phyloP scores from a whole-genome alignment of 768 basidiomycete species.

The Mycena pura region DNA sequence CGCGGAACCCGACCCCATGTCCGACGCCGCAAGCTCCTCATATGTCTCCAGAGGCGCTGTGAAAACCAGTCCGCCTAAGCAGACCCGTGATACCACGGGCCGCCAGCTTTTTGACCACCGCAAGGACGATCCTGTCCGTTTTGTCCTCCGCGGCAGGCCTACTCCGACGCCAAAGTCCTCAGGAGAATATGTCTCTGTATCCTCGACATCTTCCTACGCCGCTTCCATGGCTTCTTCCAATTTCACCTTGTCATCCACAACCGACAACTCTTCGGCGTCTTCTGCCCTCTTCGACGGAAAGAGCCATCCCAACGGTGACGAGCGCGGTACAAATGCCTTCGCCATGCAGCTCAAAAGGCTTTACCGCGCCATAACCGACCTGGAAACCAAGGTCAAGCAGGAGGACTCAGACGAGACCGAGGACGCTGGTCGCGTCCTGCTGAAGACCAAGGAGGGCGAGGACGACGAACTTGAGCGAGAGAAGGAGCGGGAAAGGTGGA shows the following conservation, averaged over 20 bases:
- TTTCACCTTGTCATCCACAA: constrained; percentile 80
- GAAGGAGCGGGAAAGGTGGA: constrained; percentile 82
- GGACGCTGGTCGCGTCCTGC: constrained; percentile 49
- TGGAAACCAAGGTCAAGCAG: constrained; percentile 78
- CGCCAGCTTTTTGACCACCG: constrained; percentile 87
- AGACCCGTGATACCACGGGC: constrained; percentile 40
- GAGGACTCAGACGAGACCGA: constrained; percentile 64
- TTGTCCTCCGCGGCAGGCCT: constrained; percentile 65
- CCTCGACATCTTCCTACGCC: constrained; percentile 77
- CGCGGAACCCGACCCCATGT: constrained; percentile 69
- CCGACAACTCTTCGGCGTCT: constrained; percentile 75
- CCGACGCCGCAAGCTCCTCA: constrained; percentile 64
- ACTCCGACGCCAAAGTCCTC: constrained; percentile 64
- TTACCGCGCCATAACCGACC: constrained; percentile 80
- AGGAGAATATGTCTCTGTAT: constrained; percentile 75
- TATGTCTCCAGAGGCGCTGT: constrained; percentile 46
- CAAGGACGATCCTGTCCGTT: constrained; percentile 90
- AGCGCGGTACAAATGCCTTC: constrained; percentile 70
- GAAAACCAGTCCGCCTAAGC: constrained; percentile 35
- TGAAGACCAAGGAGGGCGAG: constrained; percentile 49
- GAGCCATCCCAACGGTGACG: constrained; percentile 51
- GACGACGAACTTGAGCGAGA: constrained; percentile 74
- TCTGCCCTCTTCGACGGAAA: constrained; percentile 72
- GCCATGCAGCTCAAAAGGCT: constrained; percentile 79
- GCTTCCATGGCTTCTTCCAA: constrained; percentile 69